phyloP scores from a whole-genome alignment of 1,284 basidiomycete genomes.

The Abortiporus biennis region DNA sequence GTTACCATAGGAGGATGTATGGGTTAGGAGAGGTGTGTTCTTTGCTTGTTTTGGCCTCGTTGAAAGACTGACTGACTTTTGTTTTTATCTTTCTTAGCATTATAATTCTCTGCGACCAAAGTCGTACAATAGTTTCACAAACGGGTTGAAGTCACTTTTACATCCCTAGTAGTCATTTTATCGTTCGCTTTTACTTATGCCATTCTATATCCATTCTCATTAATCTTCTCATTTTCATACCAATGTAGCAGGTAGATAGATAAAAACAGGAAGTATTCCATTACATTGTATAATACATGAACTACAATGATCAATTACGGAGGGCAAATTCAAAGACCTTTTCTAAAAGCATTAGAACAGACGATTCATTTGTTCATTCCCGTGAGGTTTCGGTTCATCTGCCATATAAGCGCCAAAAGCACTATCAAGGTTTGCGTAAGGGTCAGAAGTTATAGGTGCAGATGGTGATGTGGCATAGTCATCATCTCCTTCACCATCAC shows the following conservation, averaged over 20 bases:
- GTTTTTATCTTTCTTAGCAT: slow-evolving; percentile 58
- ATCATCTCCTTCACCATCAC: slow-evolving; percentile 23
- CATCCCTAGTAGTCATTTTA: too few species aligned
- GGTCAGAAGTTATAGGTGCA: slow-evolving; percentile 36
- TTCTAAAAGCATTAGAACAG: slow-evolving; percentile 37
- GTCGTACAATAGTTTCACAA: slow-evolving; percentile 29
- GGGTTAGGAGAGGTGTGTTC: slow-evolving; percentile 84
- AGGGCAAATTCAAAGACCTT: too few species aligned
- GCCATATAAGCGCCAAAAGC: slow-evolving; percentile 66
- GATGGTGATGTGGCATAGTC: slow-evolving; percentile 16
- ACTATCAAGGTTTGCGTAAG: slow-evolving; percentile 68
- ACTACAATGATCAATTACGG: too few species aligned
- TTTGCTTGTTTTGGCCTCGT: not conserved
- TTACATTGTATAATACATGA: too few species aligned
- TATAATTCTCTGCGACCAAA: slow-evolving; percentile 79
- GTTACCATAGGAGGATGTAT: slow-evolving; percentile 89
- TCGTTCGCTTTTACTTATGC: too few species aligned
- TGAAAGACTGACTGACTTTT: slow-evolving; percentile 7
- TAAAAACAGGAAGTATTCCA: too few species aligned
- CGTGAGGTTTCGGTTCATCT: slow-evolving; percentile 54
- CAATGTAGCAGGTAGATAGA: too few species aligned
- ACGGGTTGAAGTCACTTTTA: slow-evolving; percentile 33
- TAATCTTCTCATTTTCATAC: too few species aligned
- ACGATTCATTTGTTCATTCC: slow-evolving; percentile 29
- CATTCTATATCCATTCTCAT: too few species aligned